These are phyloP conservation scores for Pyrus pyrifolia DNA, from an alignment of 306 rosid genomes.

Conservation along the genomic window DNA sequence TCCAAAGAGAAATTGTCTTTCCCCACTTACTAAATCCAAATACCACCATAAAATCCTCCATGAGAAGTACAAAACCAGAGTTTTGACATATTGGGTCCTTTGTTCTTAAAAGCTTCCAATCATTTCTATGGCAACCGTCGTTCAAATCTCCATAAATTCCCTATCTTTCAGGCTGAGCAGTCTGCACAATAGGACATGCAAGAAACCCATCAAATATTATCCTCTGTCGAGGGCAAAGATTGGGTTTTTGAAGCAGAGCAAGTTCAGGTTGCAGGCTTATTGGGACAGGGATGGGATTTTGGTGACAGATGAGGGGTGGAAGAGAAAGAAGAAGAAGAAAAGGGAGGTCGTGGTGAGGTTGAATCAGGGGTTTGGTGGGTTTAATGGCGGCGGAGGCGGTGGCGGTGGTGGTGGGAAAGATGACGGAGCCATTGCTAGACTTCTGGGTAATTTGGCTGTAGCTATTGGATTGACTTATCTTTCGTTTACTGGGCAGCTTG, in stretches of 20 bases:
- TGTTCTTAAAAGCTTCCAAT: background rate
- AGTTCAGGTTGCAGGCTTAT: slow-evolving; percentile 32
- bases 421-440: slow-evolving; percentile 60
- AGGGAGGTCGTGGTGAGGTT: slow-evolving; percentile 55
- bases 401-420: slow-evolving; percentile 55
- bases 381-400: slow-evolving; percentile 27
- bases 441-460: slow-evolving; percentile 74
- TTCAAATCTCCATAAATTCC: slow-evolving; percentile 41
- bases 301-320: slow-evolving; percentile 30
- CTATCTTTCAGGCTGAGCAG: slow-evolving; percentile 30
- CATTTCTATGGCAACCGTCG: slow-evolving; percentile 40
- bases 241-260: slow-evolving; percentile 24
- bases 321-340: slow-evolving; percentile 31
- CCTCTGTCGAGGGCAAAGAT: slow-evolving; percentile 27
- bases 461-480: slow-evolving; percentile 91
- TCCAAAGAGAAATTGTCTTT: background rate
- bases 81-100: slow-evolving; percentile 5
- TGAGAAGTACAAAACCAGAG: background rate
- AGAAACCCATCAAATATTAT: slow-evolving; percentile 34
- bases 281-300: slow-evolving; percentile 33
- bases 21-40: background rate
- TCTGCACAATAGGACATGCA: slow-evolving; percentile 22
- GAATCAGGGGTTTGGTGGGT: slow-evolving; percentile 79
- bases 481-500: slow-evolving; percentile 91
- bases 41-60: slow-evolving; percentile 15